A percentile compares a stretch with the other conserved stretches of the same genome.
These are phyloP conservation scores for Pseudonectria foliicola DNA, from an alignment of 2,329 filamentous ascomycete genomes.

Conservation along the genomic window DNA sequence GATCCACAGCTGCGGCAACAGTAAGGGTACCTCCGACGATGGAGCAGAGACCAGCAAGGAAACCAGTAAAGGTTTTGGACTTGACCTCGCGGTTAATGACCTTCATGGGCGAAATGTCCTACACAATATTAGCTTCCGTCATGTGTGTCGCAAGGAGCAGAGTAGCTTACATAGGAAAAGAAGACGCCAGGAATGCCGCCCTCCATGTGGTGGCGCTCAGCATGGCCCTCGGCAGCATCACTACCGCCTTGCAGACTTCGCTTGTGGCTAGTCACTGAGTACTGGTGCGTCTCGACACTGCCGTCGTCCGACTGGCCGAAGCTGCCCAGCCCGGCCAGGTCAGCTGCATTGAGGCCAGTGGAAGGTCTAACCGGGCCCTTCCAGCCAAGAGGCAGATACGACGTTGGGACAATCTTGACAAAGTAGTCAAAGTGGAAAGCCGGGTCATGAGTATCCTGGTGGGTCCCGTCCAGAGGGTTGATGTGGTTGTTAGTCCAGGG, in stretches of 20 bases:
- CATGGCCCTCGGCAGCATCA: conserved; percentile 80
- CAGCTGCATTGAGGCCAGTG: conserved; percentile 34
- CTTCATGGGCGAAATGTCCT: conserved; percentile 99
- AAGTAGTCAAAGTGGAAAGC: conserved; percentile 99
- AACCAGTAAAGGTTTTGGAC: conserved; percentile 82
- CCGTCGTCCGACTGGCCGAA: conserved; percentile 52
- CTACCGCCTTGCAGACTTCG: conserved; percentile 77
- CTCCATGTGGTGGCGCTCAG: conserved; percentile 80
- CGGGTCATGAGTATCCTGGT: conserved; percentile 70
- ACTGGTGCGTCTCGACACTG: conserved; percentile 95
- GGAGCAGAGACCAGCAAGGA: conserved; percentile 89
- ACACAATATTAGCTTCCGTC: conserved; percentile 10
- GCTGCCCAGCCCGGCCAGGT: conserved; percentile 59
- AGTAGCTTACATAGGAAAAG: conserved; percentile 78
- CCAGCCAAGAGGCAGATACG: conserved; percentile 89
- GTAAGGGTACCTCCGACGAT: conserved; percentile 93
- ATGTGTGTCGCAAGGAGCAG: not conserved
- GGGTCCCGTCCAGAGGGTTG: conserved; percentile 79
- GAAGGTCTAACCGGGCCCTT: conserved; percentile 46
- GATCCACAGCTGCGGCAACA: conserved; percentile 87
- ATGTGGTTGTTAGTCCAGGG: conserved; percentile 84
- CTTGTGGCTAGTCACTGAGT: conserved; percentile 95
- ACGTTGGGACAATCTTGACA: conserved; percentile 94
- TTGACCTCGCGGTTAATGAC: conserved; percentile 93
- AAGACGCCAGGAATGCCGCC: conserved; percentile 97